A percentile compares a stretch with the other conserved stretches of the same genome.
Evolutionary conservation across 495 filamentous ascomycete species (phyloP).

Genomic region (Hypoxylon cercidicola): DNA sequence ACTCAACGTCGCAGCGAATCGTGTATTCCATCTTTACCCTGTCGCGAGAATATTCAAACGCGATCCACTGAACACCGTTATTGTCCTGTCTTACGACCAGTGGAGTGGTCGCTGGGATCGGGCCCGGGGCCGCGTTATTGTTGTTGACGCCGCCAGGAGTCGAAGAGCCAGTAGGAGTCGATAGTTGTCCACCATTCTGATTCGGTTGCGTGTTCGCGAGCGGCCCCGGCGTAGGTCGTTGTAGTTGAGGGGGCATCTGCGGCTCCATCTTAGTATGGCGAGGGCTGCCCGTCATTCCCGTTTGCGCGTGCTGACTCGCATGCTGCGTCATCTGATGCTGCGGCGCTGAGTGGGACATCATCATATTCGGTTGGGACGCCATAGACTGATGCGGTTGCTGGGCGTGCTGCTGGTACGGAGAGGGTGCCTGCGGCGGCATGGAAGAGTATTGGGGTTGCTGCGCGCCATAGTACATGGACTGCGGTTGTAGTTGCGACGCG

Average conservation of each 20-base stretch:
- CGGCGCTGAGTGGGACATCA: constrained; percentile 65
- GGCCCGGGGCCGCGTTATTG: constrained; percentile 92
- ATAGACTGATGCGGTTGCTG: constrained; percentile 74
- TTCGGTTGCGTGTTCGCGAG: constrained; percentile 56
- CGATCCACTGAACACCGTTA: constrained; percentile 98
- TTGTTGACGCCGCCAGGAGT: constrained; percentile 67
- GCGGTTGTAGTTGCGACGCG: constrained; percentile 78
- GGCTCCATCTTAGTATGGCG: constrained; percentile 68
- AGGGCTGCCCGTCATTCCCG: constrained; percentile 70
- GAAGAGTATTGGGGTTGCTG: constrained; percentile 73
- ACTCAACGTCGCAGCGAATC: constrained; percentile 97
- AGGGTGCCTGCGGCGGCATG: constrained; percentile 71
- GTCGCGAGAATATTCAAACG: constrained; percentile 97
- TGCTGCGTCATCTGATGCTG: constrained; percentile 63
- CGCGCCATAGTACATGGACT: constrained; percentile 74
- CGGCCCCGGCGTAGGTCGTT: constrained; percentile 67
- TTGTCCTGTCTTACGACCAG: constrained; percentile 94
- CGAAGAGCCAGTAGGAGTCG: constrained; percentile 57
- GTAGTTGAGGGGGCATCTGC: constrained; percentile 66
- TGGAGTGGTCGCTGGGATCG: constrained; percentile 97
- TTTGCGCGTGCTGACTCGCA: constrained; percentile 56
- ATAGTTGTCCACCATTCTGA: constrained; percentile 64
- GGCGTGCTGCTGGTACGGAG: constrained; percentile 80
- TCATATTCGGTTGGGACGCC: constrained; percentile 64
- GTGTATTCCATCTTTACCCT: constrained; percentile 99